Conservation (phyloP, 257 asterid species). For the Knoxia roxburghii region DNA sequence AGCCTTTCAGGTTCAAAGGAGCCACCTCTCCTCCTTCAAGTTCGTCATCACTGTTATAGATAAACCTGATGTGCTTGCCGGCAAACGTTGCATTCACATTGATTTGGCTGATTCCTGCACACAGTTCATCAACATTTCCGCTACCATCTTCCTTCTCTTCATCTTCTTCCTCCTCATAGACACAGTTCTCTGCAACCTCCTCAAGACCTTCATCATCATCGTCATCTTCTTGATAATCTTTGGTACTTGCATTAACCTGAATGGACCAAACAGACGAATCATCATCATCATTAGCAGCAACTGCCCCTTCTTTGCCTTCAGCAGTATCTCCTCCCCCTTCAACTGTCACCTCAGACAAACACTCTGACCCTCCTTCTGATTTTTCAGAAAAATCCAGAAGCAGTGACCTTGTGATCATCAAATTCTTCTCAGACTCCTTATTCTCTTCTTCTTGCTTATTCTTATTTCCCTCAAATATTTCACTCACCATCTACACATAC, state of each 20-base stretch:
- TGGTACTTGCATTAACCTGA: conserved; percentile 63
- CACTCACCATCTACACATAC: conserved; percentile 30
- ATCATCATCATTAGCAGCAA: conserved; percentile 44
- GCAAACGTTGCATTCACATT: conserved; percentile 35
- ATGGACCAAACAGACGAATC: conserved; percentile 66
- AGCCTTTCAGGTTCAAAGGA: conserved; percentile 24
- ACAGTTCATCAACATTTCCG: conserved; percentile 47
- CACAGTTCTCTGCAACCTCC: conserved; percentile 17
- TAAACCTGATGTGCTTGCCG: conserved; percentile 67
- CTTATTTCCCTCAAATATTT: conserved; percentile 28
- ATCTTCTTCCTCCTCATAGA: conserved; percentile 22
- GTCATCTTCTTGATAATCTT: conserved; percentile 38
- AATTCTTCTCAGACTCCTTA: conserved; percentile 30
- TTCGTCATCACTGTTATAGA: conserved; percentile 73
- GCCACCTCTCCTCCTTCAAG: conserved; percentile 31
- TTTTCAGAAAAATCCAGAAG: conserved; percentile 73
- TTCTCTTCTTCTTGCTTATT: conserved; percentile 26
- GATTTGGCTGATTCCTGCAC: conserved; percentile 67
- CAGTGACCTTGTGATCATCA: conserved; percentile 65
- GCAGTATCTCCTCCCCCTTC: conserved; percentile 29
- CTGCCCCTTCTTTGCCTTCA: conserved; percentile 25
- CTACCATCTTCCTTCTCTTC: conserved; percentile 11
- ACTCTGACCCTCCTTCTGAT: conserved; percentile 35
- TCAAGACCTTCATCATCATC: conserved; percentile 16
- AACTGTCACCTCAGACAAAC: conserved; percentile 43